Percentiles rank a stretch among this genome's conserved stretches.
These are phyloP conservation scores for Podaxis pistillaris DNA, from an alignment of 768 basidiomycete genomes.

Conservation along the genomic window DNA sequence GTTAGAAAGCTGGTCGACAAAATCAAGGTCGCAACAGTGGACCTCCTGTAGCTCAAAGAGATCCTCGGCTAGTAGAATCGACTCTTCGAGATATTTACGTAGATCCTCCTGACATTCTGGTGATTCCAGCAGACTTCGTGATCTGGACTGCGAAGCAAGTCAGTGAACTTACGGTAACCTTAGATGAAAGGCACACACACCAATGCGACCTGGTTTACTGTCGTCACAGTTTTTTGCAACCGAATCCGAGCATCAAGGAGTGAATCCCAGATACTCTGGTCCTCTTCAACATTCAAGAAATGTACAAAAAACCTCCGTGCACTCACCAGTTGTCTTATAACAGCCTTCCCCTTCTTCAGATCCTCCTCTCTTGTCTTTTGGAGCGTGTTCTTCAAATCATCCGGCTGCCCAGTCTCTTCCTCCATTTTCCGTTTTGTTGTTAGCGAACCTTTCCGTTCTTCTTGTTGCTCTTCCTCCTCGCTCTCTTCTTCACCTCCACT, in stretches of 20 bases:
- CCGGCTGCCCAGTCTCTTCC: conserved; percentile 20
- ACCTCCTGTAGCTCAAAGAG: conserved; percentile 72
- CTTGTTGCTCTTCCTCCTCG: conserved; percentile 13
- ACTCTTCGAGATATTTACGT: conserved; percentile 57
- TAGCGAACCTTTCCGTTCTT: conserved; percentile 1
- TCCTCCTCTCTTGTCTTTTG: conserved; percentile 66
- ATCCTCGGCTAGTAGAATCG: conserved; percentile 60
- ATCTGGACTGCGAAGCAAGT: conserved; percentile 28
- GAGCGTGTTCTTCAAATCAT: conserved; percentile 52
- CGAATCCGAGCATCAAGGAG: conserved; percentile 90
- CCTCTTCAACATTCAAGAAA: neutral
- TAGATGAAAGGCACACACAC: conserved; percentile 37
- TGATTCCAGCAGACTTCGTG: conserved; percentile 34
- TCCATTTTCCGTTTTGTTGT: conserved; percentile 7
- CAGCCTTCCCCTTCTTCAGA: conserved; percentile 78
- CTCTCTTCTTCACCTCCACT: conserved; percentile 19
- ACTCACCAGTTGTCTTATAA: conserved; percentile 80
- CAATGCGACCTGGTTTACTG: conserved; percentile 63
- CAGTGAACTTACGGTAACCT: neutral
- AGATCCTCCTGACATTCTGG: conserved; percentile 45
- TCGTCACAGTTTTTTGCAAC: conserved; percentile 74
- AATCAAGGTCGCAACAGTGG: conserved; percentile 5
- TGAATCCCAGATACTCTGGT: conserved; percentile 79
- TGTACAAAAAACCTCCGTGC: neutral
- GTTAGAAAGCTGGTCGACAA: neutral